Evolutionary conservation across 1,284 basidiomycete genomes (phyloP), one percentile per base, ranked within the genome.

Genomic region (Rhodotorula glutinis): DNA sequence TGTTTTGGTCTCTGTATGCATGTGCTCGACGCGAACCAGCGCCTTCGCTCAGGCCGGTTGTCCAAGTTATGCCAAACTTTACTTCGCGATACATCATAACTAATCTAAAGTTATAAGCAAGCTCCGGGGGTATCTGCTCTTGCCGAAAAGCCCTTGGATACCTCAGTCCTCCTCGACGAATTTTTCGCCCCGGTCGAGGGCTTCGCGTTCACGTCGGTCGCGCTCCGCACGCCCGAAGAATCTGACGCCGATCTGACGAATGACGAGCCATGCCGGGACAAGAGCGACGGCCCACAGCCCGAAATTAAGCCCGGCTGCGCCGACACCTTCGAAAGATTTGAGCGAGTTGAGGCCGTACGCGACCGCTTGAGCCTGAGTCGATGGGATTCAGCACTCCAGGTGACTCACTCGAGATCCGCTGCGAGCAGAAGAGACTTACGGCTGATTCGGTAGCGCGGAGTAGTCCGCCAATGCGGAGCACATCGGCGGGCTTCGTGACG

Each of bases 381-480:
- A 38, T 38, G 16, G 8, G 19, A 38, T 7, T 41, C 2, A 25
- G 41, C 7, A 2, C 5, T 2, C 41, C 13, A 2, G 10, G 19
- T 10, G 8, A 16, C 8, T 25, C 29, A n/a, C 19, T 19, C 19
- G 19, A 53, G 14, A 19, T 19, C 7, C 25, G 25, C 17, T 7
- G 27, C 25, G 23, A 57, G 40, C 11, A 8, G 40, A 33, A 29
- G 19, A n/a, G 23, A 63, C 55, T 10, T 29, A 64, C 66, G 13
- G 64, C 68, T 1, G 65, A 67, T 33, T 70, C 65, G 8, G 68
- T 70, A 11, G 62, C 78, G 25, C 69, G 77, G 21, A 73, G 62
- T 2, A 71, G 60, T 21, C 72, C 70, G n/a, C 74, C 76, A 61
- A 72, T 63, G 21, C 69, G 60, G 23, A 72, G n/a, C 43, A 71